These are phyloP conservation scores for Aspergillus neotritici DNA, from an alignment of 2,329 filamentous ascomycete species.

Conservation along the genomic window DNA sequence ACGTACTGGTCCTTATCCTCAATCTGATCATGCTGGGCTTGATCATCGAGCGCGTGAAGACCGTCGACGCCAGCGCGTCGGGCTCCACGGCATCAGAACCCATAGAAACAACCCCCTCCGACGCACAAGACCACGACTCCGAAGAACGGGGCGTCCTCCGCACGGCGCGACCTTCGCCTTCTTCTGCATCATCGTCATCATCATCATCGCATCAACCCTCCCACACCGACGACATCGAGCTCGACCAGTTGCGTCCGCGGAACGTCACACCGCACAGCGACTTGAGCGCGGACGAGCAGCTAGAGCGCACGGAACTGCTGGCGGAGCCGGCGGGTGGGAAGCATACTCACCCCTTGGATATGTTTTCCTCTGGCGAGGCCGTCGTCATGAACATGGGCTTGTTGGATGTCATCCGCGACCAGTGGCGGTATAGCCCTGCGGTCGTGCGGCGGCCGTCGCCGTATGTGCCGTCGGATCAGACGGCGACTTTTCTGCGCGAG, in stretches of 20 bases:
- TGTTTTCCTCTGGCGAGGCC: slow-evolving; percentile 33
- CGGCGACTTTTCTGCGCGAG: slow-evolving; percentile 33
- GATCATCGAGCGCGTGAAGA: slow-evolving; percentile 47
- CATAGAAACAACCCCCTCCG: slow-evolving; percentile 21
- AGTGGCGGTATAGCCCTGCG: slow-evolving; percentile 32
- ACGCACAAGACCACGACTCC: slow-evolving; percentile 18
- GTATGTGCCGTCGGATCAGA: slow-evolving; percentile 29
- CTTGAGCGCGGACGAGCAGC: slow-evolving; percentile 15
- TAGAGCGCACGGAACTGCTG: slow-evolving; percentile 29
- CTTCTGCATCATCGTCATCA: too few relatives aligned
- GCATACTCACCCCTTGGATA: slow-evolving; percentile 34
- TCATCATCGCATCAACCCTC: slow-evolving; percentile 13
- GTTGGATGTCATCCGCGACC: slow-evolving; percentile 31
- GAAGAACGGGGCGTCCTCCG: slow-evolving; percentile 54
- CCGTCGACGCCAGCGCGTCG: slow-evolving; percentile 27
- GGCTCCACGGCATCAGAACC: slow-evolving; percentile 8
- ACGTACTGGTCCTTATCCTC: slow-evolving; percentile 49
- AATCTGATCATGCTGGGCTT: slow-evolving; percentile 55
- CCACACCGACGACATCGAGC: slow-evolving; percentile 34
- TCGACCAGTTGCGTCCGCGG: slow-evolving; percentile 30
- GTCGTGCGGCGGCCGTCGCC: slow-evolving; percentile 18
- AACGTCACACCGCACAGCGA: slow-evolving; percentile 2
- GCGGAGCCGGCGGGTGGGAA: slow-evolving; percentile 27
- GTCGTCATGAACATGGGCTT: slow-evolving; percentile 36
- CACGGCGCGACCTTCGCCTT: slow-evolving; percentile 28